Evolutionary conservation across 371 early-diverging fungal genomes (phyloP), one percentile per base, ranked within the genome.

Genomic region (Mortierella sp.): DNA sequence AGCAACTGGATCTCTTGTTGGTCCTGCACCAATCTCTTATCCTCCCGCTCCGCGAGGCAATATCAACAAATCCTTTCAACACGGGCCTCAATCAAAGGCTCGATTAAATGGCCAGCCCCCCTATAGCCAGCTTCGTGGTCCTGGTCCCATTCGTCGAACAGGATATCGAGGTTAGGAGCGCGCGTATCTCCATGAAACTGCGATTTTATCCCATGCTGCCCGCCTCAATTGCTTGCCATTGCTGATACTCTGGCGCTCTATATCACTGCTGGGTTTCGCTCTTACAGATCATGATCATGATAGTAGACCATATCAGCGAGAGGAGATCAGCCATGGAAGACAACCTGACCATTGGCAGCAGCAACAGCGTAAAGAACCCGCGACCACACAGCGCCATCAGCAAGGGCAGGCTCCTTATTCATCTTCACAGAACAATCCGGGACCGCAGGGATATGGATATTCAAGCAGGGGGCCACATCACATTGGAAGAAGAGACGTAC

Each of bases 111-210:
- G 9, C 12, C 51, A 51, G 28, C 7, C 6, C 23, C 51, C n/a
- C 23, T 9, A 7, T 26, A n/a, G 23, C 23, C 51, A 51, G 12
- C 23, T 23, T 23, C 51, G 26, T 51, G 51, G 51, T 13, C 51
- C 51, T 26, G 51, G 51, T 6, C 51, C 51, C 6, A 51, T 51
- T 7, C 51, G 51, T 43, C 43, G 43, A 15, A 43, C 43, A 51
- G 28, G 51, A 23, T 51, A 51, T 51, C 51, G 51, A 51, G 51
- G 51, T 51, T 51, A 51, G 51, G 43, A 51, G 26, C 22, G 12
- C 22, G 12, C 22, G 26, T 51, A 26, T 26, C 51, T 7, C 26
- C 51, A 51, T 51, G 26, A 51, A 51, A 51, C 9, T 26, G 26
- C 26, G 28, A n/a, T 51, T 51, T 51, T 51, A 26, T 51, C n/a